Base-by-base conservation (phyloP, 768 basidiomycete genomes). In the Russula dissimulans region DNA sequence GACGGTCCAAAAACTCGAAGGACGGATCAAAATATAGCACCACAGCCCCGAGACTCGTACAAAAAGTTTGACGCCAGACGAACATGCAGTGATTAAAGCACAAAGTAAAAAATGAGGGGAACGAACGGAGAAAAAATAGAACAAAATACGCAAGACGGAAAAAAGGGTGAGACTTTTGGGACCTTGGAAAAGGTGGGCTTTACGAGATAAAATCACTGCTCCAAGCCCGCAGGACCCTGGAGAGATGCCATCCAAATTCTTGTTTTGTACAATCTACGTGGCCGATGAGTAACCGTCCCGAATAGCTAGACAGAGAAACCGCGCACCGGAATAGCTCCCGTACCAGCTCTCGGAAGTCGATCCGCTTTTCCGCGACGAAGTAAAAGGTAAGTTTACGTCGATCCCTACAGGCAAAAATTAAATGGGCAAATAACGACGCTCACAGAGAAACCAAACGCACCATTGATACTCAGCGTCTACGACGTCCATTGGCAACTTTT, bases 401-500 rank as follows among this genome's bases (percentile, higher is more conserved):
- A 73, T 99, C 95, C 92, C 92, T 94, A 67, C 5, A 36, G 34
- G 22, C 22, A 26, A 17, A 52, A 44, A n/a, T 1, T 3, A 12
- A 2, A 15, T 38, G 5, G 36, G 34, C 22, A 51, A 43, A 51
- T 22, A 18, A 15, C 17, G 34, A 44, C 31, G 31, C 31, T 44
- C n/a, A n/a, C 39, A 42, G 29, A 11, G 17, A 11, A 22, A 52
- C 53, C 36, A 45, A 46, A 62, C 87, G 32, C 58, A 94, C 94
- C 94, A 98, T 70, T 99, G 95, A 76, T 95, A 99, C 74, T 98
- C 95, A 36, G 95, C 95, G 72, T 97, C 95, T 51, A 97, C 86
- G 60, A 99, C 94, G 73, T 97, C 92, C 95, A 99, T 99, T 17
- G 94, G 94, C 69, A 97, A 75, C 70, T 93, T 93, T 76, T 95